Percentiles rank a stretch among this genome's conserved stretches.
Conservation (phyloP, 2,329 filamentous ascomycete species). For the Tolypocladium amazonense region DNA sequence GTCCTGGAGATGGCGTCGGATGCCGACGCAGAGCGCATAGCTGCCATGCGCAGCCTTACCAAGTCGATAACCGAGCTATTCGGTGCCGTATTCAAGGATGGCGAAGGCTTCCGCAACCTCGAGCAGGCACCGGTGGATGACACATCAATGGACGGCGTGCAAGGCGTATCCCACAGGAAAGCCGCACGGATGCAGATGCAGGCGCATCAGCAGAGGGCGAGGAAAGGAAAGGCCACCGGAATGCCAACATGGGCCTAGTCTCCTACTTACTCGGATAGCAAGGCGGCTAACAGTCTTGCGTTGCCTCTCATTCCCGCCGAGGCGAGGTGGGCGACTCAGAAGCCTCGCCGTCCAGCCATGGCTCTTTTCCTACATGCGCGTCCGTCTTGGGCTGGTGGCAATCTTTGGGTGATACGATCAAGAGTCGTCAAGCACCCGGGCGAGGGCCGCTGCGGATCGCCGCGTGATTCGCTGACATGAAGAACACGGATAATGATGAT, state of each 20-base stretch:
- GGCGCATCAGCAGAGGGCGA: neutral
- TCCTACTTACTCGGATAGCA: too few relatives aligned
- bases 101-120: conserved; percentile 51
- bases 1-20: conserved; percentile 70
- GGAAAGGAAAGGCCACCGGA: neutral
- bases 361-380: neutral
- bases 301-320: neutral
- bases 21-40: conserved; percentile 63
- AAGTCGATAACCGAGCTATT: conserved; percentile 60
- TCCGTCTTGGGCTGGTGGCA: neutral
- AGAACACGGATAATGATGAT: neutral
- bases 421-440: neutral
- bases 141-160: conserved; percentile 14
- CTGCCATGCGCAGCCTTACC: conserved; percentile 64
- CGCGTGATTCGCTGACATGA: neutral
- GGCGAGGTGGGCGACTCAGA: neutral
- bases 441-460: neutral
- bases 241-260: neutral
- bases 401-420: neutral
- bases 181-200: neutral
- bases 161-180: conserved; percentile 9
- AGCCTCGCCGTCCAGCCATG: neutral
- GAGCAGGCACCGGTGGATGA: conserved; percentile 17
- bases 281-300: too few relatives aligned
- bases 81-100: conserved; percentile 62